Evolutionary conservation across 2,329 filamentous ascomycete species (phyloP), one percentile per base, ranked within the genome.

Genomic region (Fusarium poae): DNA sequence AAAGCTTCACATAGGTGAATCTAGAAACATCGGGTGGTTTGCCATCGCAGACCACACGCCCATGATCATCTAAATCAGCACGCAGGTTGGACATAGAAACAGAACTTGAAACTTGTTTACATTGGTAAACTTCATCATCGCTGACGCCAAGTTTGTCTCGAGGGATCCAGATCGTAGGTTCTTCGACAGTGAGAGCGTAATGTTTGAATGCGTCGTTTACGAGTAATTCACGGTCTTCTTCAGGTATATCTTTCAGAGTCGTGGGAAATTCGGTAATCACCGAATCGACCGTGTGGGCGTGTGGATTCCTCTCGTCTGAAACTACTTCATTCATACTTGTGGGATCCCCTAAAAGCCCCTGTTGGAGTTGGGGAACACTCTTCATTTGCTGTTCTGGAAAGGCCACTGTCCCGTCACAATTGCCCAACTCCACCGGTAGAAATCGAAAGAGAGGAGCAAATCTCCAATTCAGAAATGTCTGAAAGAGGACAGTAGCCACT

Each of bases 391-490:
- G 16, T n/a, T 49, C 20, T 10, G 21, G 46, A 15, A 13, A 12
- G 11, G 20, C 30, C n/a, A 48, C 21, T 30, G 46, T n/a, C 32
- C 9, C 96, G 75, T 97, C 94, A n/a, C n/a, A n/a, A n/a, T 98
- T 95, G 77, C 98, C 96, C 62, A 97, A 89, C 0, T 95, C 97
- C 67, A 97, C 96, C 0, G 96, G 96, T 6, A 99, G 83, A 76
- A 97, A 97, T 46, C 91, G 88, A 77, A 97, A 90, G 21, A 98
- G 85, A 6, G 95, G 94, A 0, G 89, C 88, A 74, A 98, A 98
- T 0, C 93, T 92, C 59, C 85, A 82, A 78, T 97, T 97, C 52
- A 98, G 84, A 12, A 97, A 82, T 59, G 90, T 80, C 77, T 98
- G 96, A 76, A 91, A 98, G 16, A 92, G 76, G 7, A 87, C 81